These are phyloP conservation scores for Xanthoconium stramineum DNA, from an alignment of 768 basidiomycete genomes.

Conservation along the genomic window DNA sequence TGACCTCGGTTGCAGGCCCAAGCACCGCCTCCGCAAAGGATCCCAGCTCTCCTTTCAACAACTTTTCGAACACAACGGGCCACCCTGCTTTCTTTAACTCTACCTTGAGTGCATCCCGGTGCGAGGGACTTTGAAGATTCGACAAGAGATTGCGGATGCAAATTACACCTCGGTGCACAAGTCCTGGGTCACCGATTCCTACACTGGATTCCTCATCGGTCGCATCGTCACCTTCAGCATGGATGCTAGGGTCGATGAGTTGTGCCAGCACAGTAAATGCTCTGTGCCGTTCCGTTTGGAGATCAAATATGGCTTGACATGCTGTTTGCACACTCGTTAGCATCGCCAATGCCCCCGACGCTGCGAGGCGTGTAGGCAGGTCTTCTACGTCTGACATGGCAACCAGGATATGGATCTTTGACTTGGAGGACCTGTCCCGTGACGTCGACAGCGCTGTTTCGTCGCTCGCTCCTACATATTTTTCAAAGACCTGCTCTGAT, in stretches of 20 bases:
- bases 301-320: constrained; percentile 57
- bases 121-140: constrained; percentile 39
- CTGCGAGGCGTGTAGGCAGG: constrained; percentile 79
- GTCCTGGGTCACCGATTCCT: constrained; percentile 45
- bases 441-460: constrained; percentile 42
- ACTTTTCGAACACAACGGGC: constrained; percentile 45
- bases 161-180: constrained; percentile 78
- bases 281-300: constrained; percentile 63
- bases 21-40: constrained; percentile 38
- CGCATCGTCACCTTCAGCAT: constrained; percentile 31
- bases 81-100: constrained; percentile 56
- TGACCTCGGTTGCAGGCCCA: constrained; percentile 48
- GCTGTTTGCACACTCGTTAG: constrained; percentile 61
- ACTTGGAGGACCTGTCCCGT: constrained; percentile 32
- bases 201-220: constrained; percentile 35
- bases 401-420: constrained; percentile 76
- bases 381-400: constrained; percentile 89
- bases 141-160: constrained; percentile 63
- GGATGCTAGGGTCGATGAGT: constrained; percentile 58
- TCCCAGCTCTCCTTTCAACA: constrained; percentile 43
- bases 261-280: constrained; percentile 64
- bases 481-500: constrained; percentile 70
- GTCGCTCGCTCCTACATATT: constrained; percentile 52
- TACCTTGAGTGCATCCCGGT: constrained; percentile 42
- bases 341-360: constrained; percentile 85